phyloP scores from a whole-genome alignment of 1,284 basidiomycete genomes.

The Austroboletus novae-zelandiae region DNA sequence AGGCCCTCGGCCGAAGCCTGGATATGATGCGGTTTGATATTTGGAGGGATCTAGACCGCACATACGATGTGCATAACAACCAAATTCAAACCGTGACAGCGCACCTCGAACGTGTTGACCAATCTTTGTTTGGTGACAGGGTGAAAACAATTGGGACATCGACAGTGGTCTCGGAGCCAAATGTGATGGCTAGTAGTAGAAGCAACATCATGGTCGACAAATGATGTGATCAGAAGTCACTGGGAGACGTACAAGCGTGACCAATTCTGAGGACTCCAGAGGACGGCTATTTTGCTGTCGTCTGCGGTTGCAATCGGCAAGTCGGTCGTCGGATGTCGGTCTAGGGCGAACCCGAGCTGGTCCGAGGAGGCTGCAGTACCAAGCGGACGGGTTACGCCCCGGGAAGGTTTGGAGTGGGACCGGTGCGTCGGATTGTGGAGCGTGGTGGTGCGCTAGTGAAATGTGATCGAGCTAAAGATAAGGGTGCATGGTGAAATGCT shows the following conservation, averaged over 20 bases:
- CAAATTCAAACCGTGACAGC: conserved; percentile 12
- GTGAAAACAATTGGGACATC: conserved; percentile 88
- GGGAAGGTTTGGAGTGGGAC: not conserved
- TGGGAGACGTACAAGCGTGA: conserved; percentile 61
- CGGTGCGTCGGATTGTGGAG: conserved; percentile 3
- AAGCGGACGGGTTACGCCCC: conserved; percentile 5
- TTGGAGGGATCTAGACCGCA: conserved; percentile 63
- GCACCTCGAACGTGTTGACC: conserved; percentile 79
- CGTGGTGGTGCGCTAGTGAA: conserved; percentile 3
- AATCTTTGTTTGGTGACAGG: conserved; percentile 87
- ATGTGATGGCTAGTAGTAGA: conserved; percentile 56
- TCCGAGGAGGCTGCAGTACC: conserved; percentile 21
- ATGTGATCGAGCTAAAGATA: too few relatives aligned
- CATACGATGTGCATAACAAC: conserved; percentile 1
- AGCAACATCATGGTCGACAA: not conserved
- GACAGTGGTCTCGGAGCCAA: conserved; percentile 85
- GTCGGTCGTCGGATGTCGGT: conserved; percentile 27
- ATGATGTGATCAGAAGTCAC: not conserved
- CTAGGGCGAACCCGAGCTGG: conserved; percentile 26
- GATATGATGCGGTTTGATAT: conserved; percentile 66
- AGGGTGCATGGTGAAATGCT: not conserved
- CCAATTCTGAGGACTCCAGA: conserved; percentile 65
- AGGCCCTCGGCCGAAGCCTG: conserved; percentile 65
- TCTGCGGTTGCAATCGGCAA: conserved; percentile 58
- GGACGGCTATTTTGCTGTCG: conserved; percentile 58